Evolutionary conservation across 2,329 filamentous ascomycete species (phyloP).

Genomic region (Cyclaneusma minus): DNA sequence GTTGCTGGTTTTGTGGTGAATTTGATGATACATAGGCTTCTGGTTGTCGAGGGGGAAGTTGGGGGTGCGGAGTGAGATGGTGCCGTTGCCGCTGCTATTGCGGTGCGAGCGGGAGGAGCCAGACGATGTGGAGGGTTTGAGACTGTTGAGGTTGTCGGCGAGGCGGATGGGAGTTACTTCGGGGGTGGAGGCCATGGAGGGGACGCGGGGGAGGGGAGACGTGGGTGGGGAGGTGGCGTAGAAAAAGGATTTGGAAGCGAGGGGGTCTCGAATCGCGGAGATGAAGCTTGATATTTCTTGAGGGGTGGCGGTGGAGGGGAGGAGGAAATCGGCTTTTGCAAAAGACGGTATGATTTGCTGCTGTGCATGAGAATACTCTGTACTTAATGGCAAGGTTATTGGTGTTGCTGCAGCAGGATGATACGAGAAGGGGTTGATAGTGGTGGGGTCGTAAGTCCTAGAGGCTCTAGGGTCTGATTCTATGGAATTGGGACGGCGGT

Average conservation of each 20-base stretch:
- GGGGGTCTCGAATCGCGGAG: slow-evolving; percentile 32
- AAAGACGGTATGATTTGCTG: slow-evolving; percentile 21
- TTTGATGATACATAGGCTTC: no score
- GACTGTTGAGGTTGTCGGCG: slow-evolving; percentile 2
- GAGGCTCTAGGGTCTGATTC: no score
- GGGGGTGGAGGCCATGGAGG: slow-evolving; percentile 5
- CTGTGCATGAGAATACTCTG: slow-evolving; percentile 1
- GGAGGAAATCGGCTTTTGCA: slow-evolving; percentile 36
- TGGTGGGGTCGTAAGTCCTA: no score
- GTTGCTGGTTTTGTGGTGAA: no score
- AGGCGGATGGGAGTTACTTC: slow-evolving; percentile 5
- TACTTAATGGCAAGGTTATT: no score
- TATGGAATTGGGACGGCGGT: no score
- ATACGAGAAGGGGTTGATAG: no score
- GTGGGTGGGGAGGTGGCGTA: slow-evolving; percentile 22
- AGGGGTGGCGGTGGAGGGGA: slow-evolving; percentile 37
- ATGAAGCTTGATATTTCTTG: slow-evolving; percentile 38
- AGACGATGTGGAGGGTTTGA: neutral
- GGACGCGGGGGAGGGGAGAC: slow-evolving; percentile 12
- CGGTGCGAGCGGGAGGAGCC: slow-evolving; percentile 2
- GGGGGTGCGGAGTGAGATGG: no score
- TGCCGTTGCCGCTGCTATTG: neutral
- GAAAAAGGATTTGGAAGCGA: slow-evolving; percentile 28
- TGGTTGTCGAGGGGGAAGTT: no score
- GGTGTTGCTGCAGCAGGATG: no score